Conservation (phyloP, 2,329 filamentous ascomycete genomes). For the Venturia oleaginea region DNA sequence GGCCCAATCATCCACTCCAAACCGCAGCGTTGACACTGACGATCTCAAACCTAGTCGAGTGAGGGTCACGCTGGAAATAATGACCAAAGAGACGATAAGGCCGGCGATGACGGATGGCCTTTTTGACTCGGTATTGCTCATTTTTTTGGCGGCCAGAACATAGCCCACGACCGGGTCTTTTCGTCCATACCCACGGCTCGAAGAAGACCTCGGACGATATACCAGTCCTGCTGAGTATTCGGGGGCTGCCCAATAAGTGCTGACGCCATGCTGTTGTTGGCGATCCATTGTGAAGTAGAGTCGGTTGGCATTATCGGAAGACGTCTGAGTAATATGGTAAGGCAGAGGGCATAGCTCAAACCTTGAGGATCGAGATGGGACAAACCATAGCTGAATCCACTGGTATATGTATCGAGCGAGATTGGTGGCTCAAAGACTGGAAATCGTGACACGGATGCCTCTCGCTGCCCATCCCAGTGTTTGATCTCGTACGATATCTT, state of each 20-base stretch:
- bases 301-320: not conserved
- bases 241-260: not conserved
- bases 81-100: constrained; percentile 22
- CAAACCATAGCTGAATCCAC: not conserved
- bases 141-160: not conserved
- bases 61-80: constrained; percentile 23
- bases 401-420: not conserved
- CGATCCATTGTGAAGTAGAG: not conserved
- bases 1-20: constrained; percentile 27
- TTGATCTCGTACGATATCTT: not conserved
- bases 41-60: constrained; percentile 22
- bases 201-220: not conserved
- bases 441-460: not conserved
- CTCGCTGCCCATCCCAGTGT: not conserved
- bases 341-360: not conserved
- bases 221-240: not conserved
- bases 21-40: constrained; percentile 20
- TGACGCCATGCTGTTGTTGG: not conserved
- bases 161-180: not conserved
- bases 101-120: constrained; percentile 22
- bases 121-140: constrained; percentile 19
- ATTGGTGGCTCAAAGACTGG: not conserved
- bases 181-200: not conserved
- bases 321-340: not conserved
- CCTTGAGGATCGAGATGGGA: not conserved